These are phyloP conservation scores for Spathaspora arborariae DNA, from an alignment of 805 yeast genomes.

Conservation along the genomic window DNA sequence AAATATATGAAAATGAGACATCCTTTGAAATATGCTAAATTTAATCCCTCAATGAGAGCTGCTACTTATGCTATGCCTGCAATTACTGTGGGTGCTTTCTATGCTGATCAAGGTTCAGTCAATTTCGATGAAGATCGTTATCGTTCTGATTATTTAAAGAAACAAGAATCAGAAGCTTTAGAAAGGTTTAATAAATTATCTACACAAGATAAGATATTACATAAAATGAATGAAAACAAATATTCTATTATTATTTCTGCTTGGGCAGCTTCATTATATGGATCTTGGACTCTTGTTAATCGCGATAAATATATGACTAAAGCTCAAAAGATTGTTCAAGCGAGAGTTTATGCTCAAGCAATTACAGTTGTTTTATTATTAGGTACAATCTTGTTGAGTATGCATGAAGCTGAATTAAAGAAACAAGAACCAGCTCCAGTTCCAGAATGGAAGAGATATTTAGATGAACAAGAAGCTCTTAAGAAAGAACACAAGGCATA, in stretches of 20 bases:
- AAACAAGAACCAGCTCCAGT: slow-evolving; percentile 26
- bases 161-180: slow-evolving; percentile 42
- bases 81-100: slow-evolving; percentile 54
- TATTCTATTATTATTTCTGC: slow-evolving; percentile 65
- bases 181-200: slow-evolving; percentile 51
- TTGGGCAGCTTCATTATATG: slow-evolving; percentile 79
- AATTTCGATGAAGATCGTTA: slow-evolving; percentile 61
- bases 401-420: slow-evolving; percentile 56
- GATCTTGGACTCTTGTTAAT: slow-evolving; percentile 70
- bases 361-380: slow-evolving; percentile 66
- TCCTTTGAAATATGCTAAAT: slow-evolving; percentile 46
- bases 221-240: slow-evolving; percentile 50
- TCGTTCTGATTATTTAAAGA: slow-evolving; percentile 42
- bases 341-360: slow-evolving; percentile 86
- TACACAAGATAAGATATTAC: slow-evolving; percentile 45
- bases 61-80: slow-evolving; percentile 70
- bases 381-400: slow-evolving; percentile 60
- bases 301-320: slow-evolving; percentile 66
- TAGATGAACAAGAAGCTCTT: slow-evolving; percentile 20
- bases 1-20: slow-evolving; percentile 30
- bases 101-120: slow-evolving; percentile 69
- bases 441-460: slow-evolving; percentile 30
- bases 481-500: background rate
- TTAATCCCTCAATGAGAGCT: slow-evolving; percentile 43
- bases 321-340: slow-evolving; percentile 77